Conservation (phyloP, 768 basidiomycete species). For the Mrakia frigida region DNA sequence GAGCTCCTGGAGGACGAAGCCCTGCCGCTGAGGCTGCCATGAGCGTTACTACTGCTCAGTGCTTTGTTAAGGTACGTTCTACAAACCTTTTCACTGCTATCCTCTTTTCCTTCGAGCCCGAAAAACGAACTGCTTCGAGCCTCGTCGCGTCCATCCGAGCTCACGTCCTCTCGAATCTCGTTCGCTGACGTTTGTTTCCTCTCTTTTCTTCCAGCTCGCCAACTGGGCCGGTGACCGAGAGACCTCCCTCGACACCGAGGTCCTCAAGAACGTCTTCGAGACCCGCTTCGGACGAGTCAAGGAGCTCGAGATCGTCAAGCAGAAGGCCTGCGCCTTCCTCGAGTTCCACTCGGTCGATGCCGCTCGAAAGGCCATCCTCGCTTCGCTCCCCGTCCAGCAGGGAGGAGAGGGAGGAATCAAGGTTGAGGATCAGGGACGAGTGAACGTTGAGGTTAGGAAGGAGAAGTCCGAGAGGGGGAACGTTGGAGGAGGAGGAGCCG, state of each 20-base stretch:
- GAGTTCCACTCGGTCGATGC: constrained; percentile 73
- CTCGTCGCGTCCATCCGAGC: neutral
- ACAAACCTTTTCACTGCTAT: no score
- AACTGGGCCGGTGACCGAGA: constrained; percentile 42
- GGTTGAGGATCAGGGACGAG: constrained; percentile 62
- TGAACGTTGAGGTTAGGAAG: constrained; percentile 82
- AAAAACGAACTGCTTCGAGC: neutral
- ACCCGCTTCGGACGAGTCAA: constrained; percentile 56
- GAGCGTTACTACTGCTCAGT: constrained; percentile 63
- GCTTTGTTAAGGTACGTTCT: constrained; percentile 71
- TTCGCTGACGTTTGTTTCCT: neutral
- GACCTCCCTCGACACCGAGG: constrained; percentile 37
- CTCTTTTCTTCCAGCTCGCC: constrained; percentile 39
- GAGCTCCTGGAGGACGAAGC: constrained; percentile 27
- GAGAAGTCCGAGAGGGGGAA: constrained; percentile 69
- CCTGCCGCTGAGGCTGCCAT: constrained; percentile 53
- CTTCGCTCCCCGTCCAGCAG: constrained; percentile 58
- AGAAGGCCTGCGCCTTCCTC: constrained; percentile 88
- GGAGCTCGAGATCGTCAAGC: constrained; percentile 80
- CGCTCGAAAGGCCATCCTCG: constrained; percentile 77
- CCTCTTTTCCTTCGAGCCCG: no score
- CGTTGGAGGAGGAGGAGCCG: constrained; percentile 1
- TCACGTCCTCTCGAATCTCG: neutral
- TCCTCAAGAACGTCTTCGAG: constrained; percentile 36
- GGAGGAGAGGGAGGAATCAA: constrained; percentile 89